phyloP scores from a whole-genome alignment of 371 early-diverging fungal species.

The Apophysomyces trapeziformis region DNA sequence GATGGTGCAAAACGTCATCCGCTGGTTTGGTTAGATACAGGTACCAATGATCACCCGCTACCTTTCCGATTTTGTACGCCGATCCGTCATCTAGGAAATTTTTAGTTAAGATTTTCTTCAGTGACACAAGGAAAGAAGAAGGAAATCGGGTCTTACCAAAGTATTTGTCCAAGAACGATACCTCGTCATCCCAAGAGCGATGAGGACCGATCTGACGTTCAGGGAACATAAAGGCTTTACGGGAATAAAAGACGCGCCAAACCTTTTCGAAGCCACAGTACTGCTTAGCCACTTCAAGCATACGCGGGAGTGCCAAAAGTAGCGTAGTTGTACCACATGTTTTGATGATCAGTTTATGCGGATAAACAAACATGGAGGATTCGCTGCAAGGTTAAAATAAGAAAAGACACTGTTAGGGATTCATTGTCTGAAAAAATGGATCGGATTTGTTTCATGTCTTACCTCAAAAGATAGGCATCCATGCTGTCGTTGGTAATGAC shows the following conservation, averaged over 20 bases:
- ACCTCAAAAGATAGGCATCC: conserved; percentile 92
- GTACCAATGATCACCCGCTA: conserved; percentile 95
- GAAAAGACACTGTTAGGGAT: not conserved
- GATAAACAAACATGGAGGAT: conserved; percentile 96
- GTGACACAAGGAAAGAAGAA: not conserved
- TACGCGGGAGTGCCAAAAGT: conserved; percentile 80
- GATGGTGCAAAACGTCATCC: conserved; percentile 52
- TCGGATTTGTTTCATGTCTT: conserved; percentile 17
- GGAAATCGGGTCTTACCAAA: conserved; percentile 52
- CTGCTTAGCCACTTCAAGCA: conserved; percentile 82
- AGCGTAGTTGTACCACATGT: conserved; percentile 97
- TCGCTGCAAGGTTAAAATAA: conserved; percentile 62
- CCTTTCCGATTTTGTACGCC: conserved; percentile 92
- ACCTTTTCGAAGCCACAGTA: conserved; percentile 74
- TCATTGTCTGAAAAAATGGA: not conserved
- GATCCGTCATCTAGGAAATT: conserved; percentile 62
- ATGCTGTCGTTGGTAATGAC: conserved; percentile 75
- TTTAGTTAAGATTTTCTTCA: not conserved
- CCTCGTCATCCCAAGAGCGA: conserved; percentile 90
- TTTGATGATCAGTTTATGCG: conserved; percentile 92
- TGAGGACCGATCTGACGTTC: conserved; percentile 90
- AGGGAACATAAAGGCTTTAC: conserved; percentile 96
- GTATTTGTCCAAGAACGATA: conserved; percentile 69
- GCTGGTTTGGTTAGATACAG: conserved; percentile 81
- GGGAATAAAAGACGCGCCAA: conserved; percentile 90